Conservation (phyloP, 495 filamentous ascomycete genomes). For the Ramalina intermedia region DNA sequence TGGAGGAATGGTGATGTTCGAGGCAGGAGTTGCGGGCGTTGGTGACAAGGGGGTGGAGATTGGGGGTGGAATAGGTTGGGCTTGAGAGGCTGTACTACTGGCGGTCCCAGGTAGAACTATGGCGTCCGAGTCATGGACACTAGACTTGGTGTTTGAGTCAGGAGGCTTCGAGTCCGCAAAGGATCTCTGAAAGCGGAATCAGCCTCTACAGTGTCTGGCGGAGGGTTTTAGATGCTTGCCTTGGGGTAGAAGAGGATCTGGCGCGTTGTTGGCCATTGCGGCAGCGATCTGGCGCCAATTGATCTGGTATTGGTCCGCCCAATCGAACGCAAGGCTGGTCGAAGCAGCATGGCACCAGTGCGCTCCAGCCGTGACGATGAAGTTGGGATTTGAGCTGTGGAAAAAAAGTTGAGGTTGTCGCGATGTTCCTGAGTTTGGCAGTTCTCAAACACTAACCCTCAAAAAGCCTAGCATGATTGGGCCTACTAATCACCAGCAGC, state of each 20-base stretch:
- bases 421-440: no score
- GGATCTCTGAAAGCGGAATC: conserved; percentile 11
- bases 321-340: conserved; percentile 45
- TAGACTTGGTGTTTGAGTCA: conserved; percentile 22
- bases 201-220: conserved; percentile 1
- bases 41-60: conserved; percentile 18
- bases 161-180: conserved; percentile 43
- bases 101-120: conserved; percentile 43
- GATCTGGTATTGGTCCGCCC: conserved; percentile 38
- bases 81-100: conserved; percentile 34
- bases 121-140: conserved; percentile 32
- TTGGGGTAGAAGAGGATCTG: conserved; percentile 3
- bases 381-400: no score
- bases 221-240: conserved; percentile 1
- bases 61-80: conserved; percentile 29
- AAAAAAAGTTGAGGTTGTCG: no score
- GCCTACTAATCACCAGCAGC: no score
- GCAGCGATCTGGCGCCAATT: conserved; percentile 27
- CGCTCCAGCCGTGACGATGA: neutral
- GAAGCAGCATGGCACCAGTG: conserved; percentile 47
- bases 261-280: conserved; percentile 41
- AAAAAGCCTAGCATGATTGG: no score
- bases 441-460: no score
- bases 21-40: conserved; percentile 23
- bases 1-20: conserved; percentile 38